Percentiles rank a stretch among this genome's conserved stretches.
phyloP scores from a whole-genome alignment of 352 stramenopile genomes.

The Pythium scleroteichum region DNA sequence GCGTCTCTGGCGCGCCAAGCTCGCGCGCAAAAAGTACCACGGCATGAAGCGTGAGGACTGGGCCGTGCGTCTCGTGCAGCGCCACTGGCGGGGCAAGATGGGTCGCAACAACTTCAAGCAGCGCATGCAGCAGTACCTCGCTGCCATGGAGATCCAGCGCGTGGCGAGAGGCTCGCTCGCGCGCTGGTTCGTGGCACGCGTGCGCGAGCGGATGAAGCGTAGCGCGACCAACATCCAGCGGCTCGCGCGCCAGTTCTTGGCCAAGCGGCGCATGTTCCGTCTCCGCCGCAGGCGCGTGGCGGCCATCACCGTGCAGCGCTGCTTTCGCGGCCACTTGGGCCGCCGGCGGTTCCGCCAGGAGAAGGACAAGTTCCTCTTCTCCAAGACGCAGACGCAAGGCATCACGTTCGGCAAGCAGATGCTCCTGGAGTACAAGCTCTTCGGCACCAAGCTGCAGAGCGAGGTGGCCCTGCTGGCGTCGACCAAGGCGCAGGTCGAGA shows the following conservation, averaged over 20 bases:
- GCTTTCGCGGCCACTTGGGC: conserved; percentile 88
- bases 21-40: conserved; percentile 74
- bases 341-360: conserved; percentile 79
- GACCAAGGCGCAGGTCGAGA: conserved; percentile 90
- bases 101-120: conserved; percentile 81
- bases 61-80: conserved; percentile 90
- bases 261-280: conserved; percentile 49
- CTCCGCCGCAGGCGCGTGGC: conserved; percentile 57
- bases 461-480: conserved; percentile 90
- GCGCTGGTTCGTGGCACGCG: conserved; percentile 45
- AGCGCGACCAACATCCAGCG: conserved; percentile 82
- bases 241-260: conserved; percentile 65
- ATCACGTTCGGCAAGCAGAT: conserved; percentile 96
- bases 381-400: conserved; percentile 90
- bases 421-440: conserved; percentile 95
- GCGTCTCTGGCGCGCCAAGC: conserved; percentile 81
- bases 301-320: conserved; percentile 80
- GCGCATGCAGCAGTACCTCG: conserved; percentile 68
- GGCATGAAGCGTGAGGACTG: conserved; percentile 86
- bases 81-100: conserved; percentile 89
- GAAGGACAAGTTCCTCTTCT: conserved; percentile 95
- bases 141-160: conserved; percentile 86
- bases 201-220: conserved; percentile 50
- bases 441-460: conserved; percentile 93
- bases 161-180: conserved; percentile 83